Base-by-base conservation (phyloP, 129 eudicot species). In the Chrysanthemum makinoi region DNA sequence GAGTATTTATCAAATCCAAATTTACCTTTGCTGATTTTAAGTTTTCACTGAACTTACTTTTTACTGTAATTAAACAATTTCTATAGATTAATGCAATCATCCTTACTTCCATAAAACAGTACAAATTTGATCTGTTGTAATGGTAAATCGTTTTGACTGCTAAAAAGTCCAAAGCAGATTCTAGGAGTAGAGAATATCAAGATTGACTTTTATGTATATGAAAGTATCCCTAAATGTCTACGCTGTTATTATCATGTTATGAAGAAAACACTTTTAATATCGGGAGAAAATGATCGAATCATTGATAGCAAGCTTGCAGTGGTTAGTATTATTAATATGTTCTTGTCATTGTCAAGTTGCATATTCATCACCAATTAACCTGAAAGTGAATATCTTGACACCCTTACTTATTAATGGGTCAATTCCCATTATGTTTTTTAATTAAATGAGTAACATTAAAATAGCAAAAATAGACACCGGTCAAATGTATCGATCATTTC, bases 221-320 rank as follows among this genome's bases (percentile, higher is more conserved):
- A 20, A 15, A 7, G 15, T 63, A 17, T 55, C 18, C 26, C 10
- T 2, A 69, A 59, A 46, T 16, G 44, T 59, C 8, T 73, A 50
- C 54, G 53, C 28, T 28, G 10, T 72, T 28, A 0, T 59, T 20
- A 35, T 24, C 90, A 94, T 94, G 94, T 94, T 44, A 35, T 54
- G 80, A 89, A 86, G 74, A 80, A 81, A 76, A 82, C 89, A 9
- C 96, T 89, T 19, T 68, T 94, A 58, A 79, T 94, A 74, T 83
- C 90, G 85, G 97, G 93, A 18, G 97, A 86, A 83, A 79, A 94
- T 55, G 97, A 94, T 78, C 83, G 80, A 62, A 84, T 94, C 46
- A 82, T 90, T 26, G 89, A 86, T 84, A 77, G 62, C 82, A 94
- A 80, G 78, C 90, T 89, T 75, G 90, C 89, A 44, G 86, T 87